A percentile compares a stretch with the other conserved stretches of the same genome.
phyloP scores from a whole-genome alignment of 179 eudicot genomes.

The Drosera spatulata region DNA sequence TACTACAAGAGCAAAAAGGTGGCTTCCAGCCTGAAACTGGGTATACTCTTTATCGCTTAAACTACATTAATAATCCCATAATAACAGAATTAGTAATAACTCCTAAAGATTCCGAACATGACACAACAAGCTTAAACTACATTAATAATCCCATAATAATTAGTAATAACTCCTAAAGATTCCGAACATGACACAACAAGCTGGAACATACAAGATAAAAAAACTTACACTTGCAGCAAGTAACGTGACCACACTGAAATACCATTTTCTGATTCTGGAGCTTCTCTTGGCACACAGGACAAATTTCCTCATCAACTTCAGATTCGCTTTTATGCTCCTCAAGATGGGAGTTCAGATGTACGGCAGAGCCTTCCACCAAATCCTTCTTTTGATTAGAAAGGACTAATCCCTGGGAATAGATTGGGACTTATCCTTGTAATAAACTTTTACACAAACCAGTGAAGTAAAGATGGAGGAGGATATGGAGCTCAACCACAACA shows the following conservation, averaged over 20 bases:
- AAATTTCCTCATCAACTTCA: conserved; percentile 37
- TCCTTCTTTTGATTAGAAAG: conserved; percentile 36
- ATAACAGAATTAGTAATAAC: background rate
- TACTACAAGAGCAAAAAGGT: too few relatives aligned
- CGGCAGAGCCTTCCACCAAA: conserved; percentile 12
- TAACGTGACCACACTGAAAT: conserved; percentile 85
- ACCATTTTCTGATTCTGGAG: conserved; percentile 80
- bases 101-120: background rate
- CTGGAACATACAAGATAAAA: conserved; percentile 1
- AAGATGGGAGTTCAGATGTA: conserved; percentile 11
- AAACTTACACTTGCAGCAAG: conserved; percentile 88
- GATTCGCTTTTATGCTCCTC: conserved; percentile 14
- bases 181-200: background rate
- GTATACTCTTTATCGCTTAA: too few relatives aligned
- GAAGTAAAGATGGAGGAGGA: too few relatives aligned
- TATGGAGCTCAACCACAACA: too few relatives aligned
- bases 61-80: background rate
- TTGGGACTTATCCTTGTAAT: too few relatives aligned
- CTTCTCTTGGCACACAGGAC: conserved; percentile 93
- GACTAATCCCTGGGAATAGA: conserved; percentile 52
- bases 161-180: background rate
- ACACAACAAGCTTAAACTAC: background rate
- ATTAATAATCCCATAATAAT: background rate
- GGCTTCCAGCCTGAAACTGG: too few relatives aligned
- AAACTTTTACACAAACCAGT: too few relatives aligned